phyloP scores from a whole-genome alignment of 1,139 yeast genomes.

The Geotrichum histeridarum region DNA sequence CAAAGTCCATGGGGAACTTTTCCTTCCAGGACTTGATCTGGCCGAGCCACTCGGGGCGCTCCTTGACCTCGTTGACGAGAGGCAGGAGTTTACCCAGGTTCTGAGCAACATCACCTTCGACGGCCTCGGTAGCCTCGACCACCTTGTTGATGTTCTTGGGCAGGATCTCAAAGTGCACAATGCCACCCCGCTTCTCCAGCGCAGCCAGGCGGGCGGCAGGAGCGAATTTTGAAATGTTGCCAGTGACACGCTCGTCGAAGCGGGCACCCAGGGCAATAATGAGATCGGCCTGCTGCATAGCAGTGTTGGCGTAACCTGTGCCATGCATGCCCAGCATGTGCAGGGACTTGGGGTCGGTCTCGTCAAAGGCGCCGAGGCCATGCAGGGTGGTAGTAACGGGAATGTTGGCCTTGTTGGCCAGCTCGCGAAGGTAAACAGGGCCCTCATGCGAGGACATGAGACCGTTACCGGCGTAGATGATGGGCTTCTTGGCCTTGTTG shows the following conservation, averaged over 20 bases:
- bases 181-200: constrained; percentile 85
- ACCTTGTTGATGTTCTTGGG: constrained; percentile 97
- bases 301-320: constrained; percentile 86
- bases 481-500: constrained; percentile 79
- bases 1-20: constrained; percentile 79
- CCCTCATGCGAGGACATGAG: constrained; percentile 75
- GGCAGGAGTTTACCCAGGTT: constrained; percentile 73
- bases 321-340: constrained; percentile 99
- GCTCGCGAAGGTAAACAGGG: constrained; percentile 69
- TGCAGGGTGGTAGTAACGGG: constrained; percentile 96
- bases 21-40: constrained; percentile 76
- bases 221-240: constrained; percentile 79
- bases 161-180: constrained; percentile 88
- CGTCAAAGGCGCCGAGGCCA: constrained; percentile 92
- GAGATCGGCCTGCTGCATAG: constrained; percentile 89
- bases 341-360: constrained; percentile 79
- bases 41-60: constrained; percentile 74
- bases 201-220: constrained; percentile 92
- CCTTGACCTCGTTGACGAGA: constrained; percentile 54
- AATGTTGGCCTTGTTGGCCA: constrained; percentile 83
- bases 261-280: constrained; percentile 94
- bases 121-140: constrained; percentile 92
- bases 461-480: constrained; percentile 91
- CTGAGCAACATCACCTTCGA: constrained; percentile 89
- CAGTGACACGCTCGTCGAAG: constrained; percentile 97